Evolutionary conservation across 371 early-diverging fungal species (phyloP).

Genomic region (Mucor sp.): DNA sequence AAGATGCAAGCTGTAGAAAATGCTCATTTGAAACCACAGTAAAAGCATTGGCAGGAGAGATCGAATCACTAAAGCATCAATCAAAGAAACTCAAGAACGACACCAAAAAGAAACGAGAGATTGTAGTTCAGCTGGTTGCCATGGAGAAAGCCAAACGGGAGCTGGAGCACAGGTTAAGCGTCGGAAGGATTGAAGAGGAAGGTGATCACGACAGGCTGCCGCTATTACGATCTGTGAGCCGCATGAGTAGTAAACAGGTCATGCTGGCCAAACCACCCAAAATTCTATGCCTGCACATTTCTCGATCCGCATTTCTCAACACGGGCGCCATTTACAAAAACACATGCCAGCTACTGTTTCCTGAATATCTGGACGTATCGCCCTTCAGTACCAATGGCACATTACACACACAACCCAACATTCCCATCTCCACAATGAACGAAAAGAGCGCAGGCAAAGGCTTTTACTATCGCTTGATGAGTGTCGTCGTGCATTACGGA

Average conservation of each 20-base stretch:
- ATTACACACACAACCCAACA: slow-evolving; percentile 50
- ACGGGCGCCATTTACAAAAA: slow-evolving; percentile 71
- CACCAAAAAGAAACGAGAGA: slow-evolving; percentile 23
- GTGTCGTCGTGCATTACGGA: slow-evolving; percentile 89
- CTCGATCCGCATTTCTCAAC: slow-evolving; percentile 66
- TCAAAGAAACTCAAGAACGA: slow-evolving; percentile 43
- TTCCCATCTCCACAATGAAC: slow-evolving; percentile 52
- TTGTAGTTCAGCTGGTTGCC: slow-evolving; percentile 26
- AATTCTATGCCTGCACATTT: slow-evolving; percentile 70
- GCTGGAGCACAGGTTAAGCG: slow-evolving; percentile 8
- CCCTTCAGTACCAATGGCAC: slow-evolving; percentile 61
- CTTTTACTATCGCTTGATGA: slow-evolving; percentile 52
- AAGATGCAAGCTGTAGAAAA: slow-evolving; percentile 74
- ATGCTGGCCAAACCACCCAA: slow-evolving; percentile 64
- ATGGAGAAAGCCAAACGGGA: slow-evolving; percentile 14
- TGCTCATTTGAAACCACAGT: slow-evolving; percentile 66
- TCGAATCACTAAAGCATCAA: slow-evolving; percentile 43
- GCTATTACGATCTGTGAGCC: slow-evolving; percentile 16
- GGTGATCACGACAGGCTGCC: slow-evolving; percentile 27
- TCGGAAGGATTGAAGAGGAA: slow-evolving; percentile 26
- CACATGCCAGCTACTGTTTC: slow-evolving; percentile 60
- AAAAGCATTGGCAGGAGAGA: slow-evolving; percentile 27
- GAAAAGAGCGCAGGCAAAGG: neutral
- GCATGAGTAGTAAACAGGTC: slow-evolving; percentile 59
- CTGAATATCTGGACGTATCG: slow-evolving; percentile 62